Conservation (phyloP, 352 stramenopile species). For the Pythium dissimile region DNA sequence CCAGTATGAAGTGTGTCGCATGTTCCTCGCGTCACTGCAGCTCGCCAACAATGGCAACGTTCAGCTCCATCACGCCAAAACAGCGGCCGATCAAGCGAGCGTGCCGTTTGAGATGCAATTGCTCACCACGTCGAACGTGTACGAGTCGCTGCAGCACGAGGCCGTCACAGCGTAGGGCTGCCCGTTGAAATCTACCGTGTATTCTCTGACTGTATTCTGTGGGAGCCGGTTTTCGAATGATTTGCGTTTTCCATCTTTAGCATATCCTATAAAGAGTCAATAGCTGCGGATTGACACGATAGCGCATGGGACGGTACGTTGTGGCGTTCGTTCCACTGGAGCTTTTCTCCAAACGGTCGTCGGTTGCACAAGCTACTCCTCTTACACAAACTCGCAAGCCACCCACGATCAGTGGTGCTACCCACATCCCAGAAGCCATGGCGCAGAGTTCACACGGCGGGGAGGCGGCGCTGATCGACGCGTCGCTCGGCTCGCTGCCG, state of each 20-base stretch:
- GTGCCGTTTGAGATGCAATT: constrained; percentile 74
- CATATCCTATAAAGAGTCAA: too few species aligned
- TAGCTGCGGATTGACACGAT: too few species aligned
- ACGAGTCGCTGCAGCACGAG: constrained; percentile 45
- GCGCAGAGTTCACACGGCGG: background rate
- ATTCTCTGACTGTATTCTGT: constrained; percentile 3
- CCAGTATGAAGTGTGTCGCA: constrained; percentile 81
- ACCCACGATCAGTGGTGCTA: background rate
- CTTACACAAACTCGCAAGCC: background rate
- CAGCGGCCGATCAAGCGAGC: constrained; percentile 42
- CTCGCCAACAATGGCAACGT: constrained; percentile 90
- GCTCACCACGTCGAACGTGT: constrained; percentile 54
- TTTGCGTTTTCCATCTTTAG: too few species aligned
- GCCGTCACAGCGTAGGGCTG: background rate
- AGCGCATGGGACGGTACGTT: too few species aligned
- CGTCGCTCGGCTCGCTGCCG: constrained; percentile 38
- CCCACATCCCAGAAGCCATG: background rate
- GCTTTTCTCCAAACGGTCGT: background rate
- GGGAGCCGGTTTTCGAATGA: too few species aligned
- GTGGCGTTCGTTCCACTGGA: background rate
- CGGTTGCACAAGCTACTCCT: too few species aligned
- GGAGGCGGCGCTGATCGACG: constrained; percentile 15
- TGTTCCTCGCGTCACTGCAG: constrained; percentile 90
- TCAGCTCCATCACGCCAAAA: constrained; percentile 68
- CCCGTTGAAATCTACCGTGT: constrained; percentile 17